A percentile compares a stretch with the other conserved stretches of the same genome.
phyloP scores from a whole-genome alignment of 176 grass and related monocot species.

The Carex kokanica region DNA sequence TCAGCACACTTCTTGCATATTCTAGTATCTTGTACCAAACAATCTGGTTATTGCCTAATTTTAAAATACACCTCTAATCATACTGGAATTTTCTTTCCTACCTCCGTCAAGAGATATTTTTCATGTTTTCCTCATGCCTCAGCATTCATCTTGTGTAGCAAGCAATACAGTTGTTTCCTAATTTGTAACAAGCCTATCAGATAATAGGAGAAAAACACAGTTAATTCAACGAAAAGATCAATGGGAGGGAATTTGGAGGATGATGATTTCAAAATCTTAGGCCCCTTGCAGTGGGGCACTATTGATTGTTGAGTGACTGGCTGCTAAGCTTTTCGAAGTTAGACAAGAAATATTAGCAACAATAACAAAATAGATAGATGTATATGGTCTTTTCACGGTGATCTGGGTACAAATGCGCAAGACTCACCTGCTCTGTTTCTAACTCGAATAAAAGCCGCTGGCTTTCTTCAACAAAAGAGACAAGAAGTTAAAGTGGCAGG shows the following conservation, averaged over 20 bases:
- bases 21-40: background rate
- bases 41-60: background rate
- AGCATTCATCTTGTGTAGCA: background rate
- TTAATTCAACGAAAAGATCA: background rate
- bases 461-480: too few relatives aligned
- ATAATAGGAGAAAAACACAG: background rate
- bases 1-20: background rate
- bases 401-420: background rate
- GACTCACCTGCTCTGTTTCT: too few relatives aligned
- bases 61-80: background rate
- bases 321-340: background rate
- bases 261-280: background rate
- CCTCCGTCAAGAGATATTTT: too few relatives aligned
- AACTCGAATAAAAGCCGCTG: too few relatives aligned
- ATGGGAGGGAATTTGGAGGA: background rate
- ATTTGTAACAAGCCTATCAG: background rate
- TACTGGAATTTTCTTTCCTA: background rate
- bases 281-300: constrained; percentile 6
- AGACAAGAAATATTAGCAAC: background rate
- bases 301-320: too few relatives aligned
- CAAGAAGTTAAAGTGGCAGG: too few relatives aligned
- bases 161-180: background rate
- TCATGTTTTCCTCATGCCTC: background rate
- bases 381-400: background rate
- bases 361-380: background rate